Conservation (phyloP, 352 stramenopile genomes). For the Pythium diclinum region DNA sequence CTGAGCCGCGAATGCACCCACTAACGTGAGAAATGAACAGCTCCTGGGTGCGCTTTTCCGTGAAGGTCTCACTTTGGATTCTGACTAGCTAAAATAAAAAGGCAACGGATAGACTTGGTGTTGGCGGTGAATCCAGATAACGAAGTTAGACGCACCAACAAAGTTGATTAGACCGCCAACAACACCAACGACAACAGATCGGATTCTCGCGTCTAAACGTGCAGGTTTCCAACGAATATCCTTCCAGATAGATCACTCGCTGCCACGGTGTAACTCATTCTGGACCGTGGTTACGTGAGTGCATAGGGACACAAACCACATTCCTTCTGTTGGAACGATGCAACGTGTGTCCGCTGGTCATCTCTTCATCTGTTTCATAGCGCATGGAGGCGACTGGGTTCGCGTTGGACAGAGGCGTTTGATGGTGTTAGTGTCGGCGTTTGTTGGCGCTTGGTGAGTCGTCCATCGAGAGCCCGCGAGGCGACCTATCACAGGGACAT, state of each 20-base stretch:
- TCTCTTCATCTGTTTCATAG: conserved; percentile 9
- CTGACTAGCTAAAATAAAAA: conserved; percentile 3
- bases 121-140: background rate
- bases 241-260: background rate
- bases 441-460: background rate
- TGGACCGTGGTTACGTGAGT: background rate
- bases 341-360: background rate
- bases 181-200: background rate
- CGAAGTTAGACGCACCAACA: background rate
- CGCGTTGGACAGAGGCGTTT: background rate
- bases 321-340: background rate
- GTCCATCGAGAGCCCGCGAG: background rate
- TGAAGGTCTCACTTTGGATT: background rate
- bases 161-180: background rate
- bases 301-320: background rate
- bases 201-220: background rate
- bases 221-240: too few relatives aligned
- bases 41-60: background rate
- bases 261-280: background rate
- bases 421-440: background rate
- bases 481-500: background rate
- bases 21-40: background rate
- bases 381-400: conserved; percentile 6
- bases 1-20: too few relatives aligned
- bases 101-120: background rate